Evolutionary conservation across 2,329 filamentous ascomycete genomes (phyloP), one percentile per base, ranked within the genome.

Genomic region (Alternaria hordeiaustralica): DNA sequence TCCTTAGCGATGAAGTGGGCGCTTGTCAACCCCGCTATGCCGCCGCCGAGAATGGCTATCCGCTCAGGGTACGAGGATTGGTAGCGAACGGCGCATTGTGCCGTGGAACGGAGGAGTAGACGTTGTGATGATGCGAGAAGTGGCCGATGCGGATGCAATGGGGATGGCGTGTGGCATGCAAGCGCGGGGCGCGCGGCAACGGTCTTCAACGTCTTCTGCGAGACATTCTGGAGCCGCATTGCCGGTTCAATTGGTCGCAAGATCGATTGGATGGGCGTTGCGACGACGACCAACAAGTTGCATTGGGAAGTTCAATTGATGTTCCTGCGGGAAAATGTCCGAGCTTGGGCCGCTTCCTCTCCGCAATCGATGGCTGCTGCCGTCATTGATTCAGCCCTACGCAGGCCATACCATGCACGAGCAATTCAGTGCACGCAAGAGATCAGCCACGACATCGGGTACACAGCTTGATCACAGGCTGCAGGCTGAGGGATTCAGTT

Each of bases 1-100:
- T 89, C 84, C 69, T 88, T 87, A 12, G 89, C 85, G 47, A 97
- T 84, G 78, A 92, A 94, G 82, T 92, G 93, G 10, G 86, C 85
- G 46, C 84, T 82, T 15, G 83, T 78, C 26, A 87, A 80, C 41
- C 85, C 86, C 18, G 84, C 81, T 25, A 86, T 84, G 23, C 85
- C 85, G 8, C 83, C 84, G 43, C 85, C 85, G 49, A 87, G 77
- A 58, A 87, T 82, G 66, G 86, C 81, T 63, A 85, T 79, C 60
- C 82, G 69, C 58, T 78, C 71, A 63, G 75, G 78, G 56, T 72
- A 68, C 18, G 72, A 57, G 15, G 73, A 54, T 11, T 73, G 60
- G 23, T 69, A 21, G 69, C 71, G n/a, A 61, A 53, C 49, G 49
- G 49, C 49, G 21, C 58, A 54, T 67, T 71, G 51, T 64, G 67